Percentiles rank a stretch among this genome's conserved stretches.
Conservation (phyloP, 1,284 basidiomycete species). For the Thelephora terrestris region DNA sequence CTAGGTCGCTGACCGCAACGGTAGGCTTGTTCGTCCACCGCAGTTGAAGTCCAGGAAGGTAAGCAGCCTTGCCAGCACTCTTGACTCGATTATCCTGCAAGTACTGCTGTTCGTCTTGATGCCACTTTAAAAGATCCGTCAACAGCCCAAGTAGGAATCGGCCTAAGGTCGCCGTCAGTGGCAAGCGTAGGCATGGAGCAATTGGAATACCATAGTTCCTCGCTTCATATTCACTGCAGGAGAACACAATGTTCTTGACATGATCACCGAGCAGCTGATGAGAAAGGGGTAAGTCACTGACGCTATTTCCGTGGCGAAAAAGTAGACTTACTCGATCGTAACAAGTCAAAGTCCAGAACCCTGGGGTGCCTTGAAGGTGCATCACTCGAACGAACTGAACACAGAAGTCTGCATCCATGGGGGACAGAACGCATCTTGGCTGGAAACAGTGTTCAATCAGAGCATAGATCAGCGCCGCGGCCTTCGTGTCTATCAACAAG, state of each 20-base stretch:
- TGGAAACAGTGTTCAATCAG: slow-evolving; percentile 89
- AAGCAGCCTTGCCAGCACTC: slow-evolving; percentile 49
- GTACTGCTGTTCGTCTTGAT: slow-evolving; percentile 55
- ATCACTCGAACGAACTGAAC: slow-evolving; percentile 85
- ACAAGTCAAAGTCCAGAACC: slow-evolving; percentile 78
- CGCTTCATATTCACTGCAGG: slow-evolving; percentile 93
- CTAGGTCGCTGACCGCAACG: slow-evolving; percentile 40
- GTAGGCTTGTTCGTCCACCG: slow-evolving; percentile 37
- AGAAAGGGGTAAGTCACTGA: slow-evolving; percentile 6
- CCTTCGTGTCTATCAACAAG: slow-evolving; percentile 34
- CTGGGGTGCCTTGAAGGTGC: slow-evolving; percentile 78
- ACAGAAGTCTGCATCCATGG: slow-evolving; percentile 93
- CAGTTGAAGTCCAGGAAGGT: slow-evolving; percentile 57
- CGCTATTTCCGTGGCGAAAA: neutral
- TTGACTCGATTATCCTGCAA: slow-evolving; percentile 59
- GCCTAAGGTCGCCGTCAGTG: slow-evolving; percentile 31
- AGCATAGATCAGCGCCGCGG: slow-evolving; percentile 41
- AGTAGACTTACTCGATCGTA: slow-evolving; percentile 66
- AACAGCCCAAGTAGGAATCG: slow-evolving; percentile 79
- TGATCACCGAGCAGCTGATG: slow-evolving; percentile 73
- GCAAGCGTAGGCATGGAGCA: slow-evolving; percentile 5
- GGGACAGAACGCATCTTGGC: slow-evolving; percentile 85
- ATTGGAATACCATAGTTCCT: slow-evolving; percentile 76
- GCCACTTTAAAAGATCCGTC: slow-evolving; percentile 71
- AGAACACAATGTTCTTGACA: slow-evolving; percentile 78